Conservation (phyloP, 352 stramenopile species). For the Globisporangium takayamanum region DNA sequence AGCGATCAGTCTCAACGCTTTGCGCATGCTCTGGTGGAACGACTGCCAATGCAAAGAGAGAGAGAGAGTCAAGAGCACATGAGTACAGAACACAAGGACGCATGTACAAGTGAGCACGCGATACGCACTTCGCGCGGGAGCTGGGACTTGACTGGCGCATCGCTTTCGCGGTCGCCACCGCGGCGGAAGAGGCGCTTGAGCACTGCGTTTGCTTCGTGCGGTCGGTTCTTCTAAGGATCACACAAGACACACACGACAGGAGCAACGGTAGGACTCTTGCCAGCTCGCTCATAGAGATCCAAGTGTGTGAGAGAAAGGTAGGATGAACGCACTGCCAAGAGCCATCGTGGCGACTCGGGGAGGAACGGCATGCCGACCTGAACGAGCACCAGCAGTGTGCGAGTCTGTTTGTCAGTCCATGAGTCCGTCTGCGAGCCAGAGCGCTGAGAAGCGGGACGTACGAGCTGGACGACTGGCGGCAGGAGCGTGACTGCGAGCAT, state of each 20-base stretch:
- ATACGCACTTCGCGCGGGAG: neutral
- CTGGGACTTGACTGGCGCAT: neutral
- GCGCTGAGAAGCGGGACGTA: slow-evolving; percentile 9
- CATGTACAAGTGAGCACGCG: neutral
- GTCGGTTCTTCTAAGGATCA: slow-evolving; percentile 34
- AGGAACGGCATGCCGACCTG: slow-evolving; percentile 64
- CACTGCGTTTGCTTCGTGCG: slow-evolving; percentile 32
- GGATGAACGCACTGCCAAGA: slow-evolving; percentile 34
- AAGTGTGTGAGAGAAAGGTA: neutral
- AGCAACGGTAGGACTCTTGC: too few relatives aligned
- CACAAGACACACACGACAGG: neutral
- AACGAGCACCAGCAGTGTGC: neutral
- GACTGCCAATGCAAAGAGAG: neutral
- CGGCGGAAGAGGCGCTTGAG: slow-evolving; percentile 22
- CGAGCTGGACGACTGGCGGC: slow-evolving; percentile 57
- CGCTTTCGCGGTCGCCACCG: neutral
- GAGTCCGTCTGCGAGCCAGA: too few relatives aligned
- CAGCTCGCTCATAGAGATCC: neutral
- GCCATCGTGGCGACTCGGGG: slow-evolving; percentile 61
- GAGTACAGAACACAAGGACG: neutral
- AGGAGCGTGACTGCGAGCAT: slow-evolving; percentile 60
- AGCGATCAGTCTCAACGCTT: neutral
- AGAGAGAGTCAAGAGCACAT: neutral
- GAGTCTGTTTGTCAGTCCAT: neutral
- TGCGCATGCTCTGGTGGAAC: neutral